A percentile compares a stretch with the other conserved stretches of the same genome.
Evolutionary conservation across 768 basidiomycete genomes (phyloP).

Genomic region (Jaapia argillacea): DNA sequence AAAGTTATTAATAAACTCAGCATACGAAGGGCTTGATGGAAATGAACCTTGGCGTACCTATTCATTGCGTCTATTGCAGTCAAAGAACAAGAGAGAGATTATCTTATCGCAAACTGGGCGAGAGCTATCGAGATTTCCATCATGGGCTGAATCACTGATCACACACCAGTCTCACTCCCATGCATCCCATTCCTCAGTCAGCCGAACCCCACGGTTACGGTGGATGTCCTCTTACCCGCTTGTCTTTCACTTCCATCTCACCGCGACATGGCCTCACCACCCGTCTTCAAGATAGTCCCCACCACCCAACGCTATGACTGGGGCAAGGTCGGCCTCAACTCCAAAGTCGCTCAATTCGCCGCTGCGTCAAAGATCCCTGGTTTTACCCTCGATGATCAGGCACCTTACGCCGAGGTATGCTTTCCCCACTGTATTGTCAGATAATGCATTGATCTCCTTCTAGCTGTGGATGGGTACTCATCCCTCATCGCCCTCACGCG

Average conservation of each 20-base stretch:
- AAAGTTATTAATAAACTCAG: no score
- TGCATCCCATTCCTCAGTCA: no score
- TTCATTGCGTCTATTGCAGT: no score
- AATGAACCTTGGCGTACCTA: no score
- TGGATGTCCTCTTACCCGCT: no score
- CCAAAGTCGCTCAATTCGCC: constrained; percentile 86
- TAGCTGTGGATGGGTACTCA: constrained; percentile 99
- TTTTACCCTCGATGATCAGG: constrained; percentile 57
- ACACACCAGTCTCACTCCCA: no score
- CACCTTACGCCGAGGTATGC: constrained; percentile 89
- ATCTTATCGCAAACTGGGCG: no score
- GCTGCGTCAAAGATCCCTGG: constrained; percentile 45
- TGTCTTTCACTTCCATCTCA: not conserved
- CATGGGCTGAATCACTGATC: no score
- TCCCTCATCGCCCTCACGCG: constrained; percentile 54
- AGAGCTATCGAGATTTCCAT: no score
- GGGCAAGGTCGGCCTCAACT: constrained; percentile 76
- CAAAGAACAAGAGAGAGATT: no score
- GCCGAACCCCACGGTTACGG: no score
- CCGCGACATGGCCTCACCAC: constrained; percentile 1
- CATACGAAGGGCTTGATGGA: no score
- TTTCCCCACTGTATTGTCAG: not conserved
- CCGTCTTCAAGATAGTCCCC: constrained; percentile 73
- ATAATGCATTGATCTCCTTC: not conserved
- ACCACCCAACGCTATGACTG: constrained; percentile 91